Base-by-base conservation (phyloP, 257 asterid genomes). In the Solanum ossicruentum region DNA sequence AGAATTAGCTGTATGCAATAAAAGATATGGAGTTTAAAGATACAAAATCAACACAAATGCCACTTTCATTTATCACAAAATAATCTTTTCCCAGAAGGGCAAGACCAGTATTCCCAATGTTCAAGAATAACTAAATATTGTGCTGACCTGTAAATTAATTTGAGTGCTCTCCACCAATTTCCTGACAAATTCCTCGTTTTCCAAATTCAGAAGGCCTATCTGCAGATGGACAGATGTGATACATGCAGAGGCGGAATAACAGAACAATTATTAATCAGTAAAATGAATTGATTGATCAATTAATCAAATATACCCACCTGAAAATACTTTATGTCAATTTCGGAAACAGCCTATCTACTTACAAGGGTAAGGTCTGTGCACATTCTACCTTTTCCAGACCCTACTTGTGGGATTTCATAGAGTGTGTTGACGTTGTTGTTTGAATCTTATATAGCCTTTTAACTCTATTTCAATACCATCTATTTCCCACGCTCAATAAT, bases 191-290 rank as follows among this genome's bases (percentile, higher is more conserved):
- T 93, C 97, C 91, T 97, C 99, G 89, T 95, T 93, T 89, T 97
- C 99, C 95, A 97, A 88, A 88, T 97, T 97, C 89, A 97, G 80
- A 11, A 97, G 89, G 79, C 99, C 99, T 89, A 94, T 93, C 99
- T 97, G 88, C 79, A 93, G 61, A 56, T 17, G 85, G 79, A 85
- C 36, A 63, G 43, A 21, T 3, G n/a, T 47, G 60, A 41, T 75
- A 75, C 49, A 47, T 23, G 81, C 60, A 15, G 43, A 47, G 60
- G 49, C 15, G 4, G 45, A n/a, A 36, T 26, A 61, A 84, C 78
- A 80, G 84, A 83, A 16, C 26, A 5, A n/a, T 51, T 16, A 41
- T 10, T 54, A 65, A 51, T 65, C 4, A 54, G 39, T 8, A 21
- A 47, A 49, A 21, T 47, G 21, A 75, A 75, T 21, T 47, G 57